phyloP scores from a whole-genome alignment of 2,329 filamentous ascomycete species.

The Blastomyces parvus region DNA sequence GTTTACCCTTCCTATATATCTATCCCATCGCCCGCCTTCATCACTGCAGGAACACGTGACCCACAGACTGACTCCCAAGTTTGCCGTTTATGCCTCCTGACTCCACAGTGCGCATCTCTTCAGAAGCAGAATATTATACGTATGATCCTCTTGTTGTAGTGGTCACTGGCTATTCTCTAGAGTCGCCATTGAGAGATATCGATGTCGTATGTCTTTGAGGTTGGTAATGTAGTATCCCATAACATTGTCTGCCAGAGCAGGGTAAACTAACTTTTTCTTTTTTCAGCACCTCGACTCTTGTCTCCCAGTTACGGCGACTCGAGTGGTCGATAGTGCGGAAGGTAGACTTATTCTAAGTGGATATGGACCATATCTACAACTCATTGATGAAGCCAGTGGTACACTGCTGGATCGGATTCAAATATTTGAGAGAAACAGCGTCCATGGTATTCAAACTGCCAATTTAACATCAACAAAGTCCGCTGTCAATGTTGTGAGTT shows the following conservation, averaged over 20 bases:
- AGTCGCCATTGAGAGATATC: slow-evolving; percentile 2
- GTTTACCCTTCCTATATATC: no score
- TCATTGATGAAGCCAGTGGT: slow-evolving; percentile 28
- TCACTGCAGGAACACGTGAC: no score
- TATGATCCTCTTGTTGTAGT: neutral
- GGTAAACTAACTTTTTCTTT: slow-evolving; percentile 7
- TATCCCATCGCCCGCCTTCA: no score
- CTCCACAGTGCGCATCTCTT: no score
- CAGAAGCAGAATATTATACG: neutral
- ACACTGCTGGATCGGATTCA: slow-evolving; percentile 22
- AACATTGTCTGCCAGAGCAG: neutral
- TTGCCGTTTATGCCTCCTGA: no score
- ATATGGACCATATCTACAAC: slow-evolving; percentile 28
- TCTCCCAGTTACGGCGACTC: slow-evolving; percentile 36
- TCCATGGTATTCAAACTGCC: slow-evolving; percentile 30
- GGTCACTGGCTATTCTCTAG: neutral
- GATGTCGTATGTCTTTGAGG: slow-evolving; percentile 17
- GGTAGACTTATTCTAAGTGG: slow-evolving; percentile 29
- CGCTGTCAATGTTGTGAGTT: slow-evolving; percentile 15
- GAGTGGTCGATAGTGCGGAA: slow-evolving; percentile 23
- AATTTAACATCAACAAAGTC: slow-evolving; percentile 15
- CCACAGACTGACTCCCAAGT: no score
- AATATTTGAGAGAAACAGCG: slow-evolving; percentile 30
- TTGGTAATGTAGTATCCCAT: slow-evolving; percentile 7
- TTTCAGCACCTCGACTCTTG: slow-evolving; percentile 33